These are phyloP conservation scores for Phytophthora pistaciae DNA, from an alignment of 352 stramenopile species.

Conservation along the genomic window DNA sequence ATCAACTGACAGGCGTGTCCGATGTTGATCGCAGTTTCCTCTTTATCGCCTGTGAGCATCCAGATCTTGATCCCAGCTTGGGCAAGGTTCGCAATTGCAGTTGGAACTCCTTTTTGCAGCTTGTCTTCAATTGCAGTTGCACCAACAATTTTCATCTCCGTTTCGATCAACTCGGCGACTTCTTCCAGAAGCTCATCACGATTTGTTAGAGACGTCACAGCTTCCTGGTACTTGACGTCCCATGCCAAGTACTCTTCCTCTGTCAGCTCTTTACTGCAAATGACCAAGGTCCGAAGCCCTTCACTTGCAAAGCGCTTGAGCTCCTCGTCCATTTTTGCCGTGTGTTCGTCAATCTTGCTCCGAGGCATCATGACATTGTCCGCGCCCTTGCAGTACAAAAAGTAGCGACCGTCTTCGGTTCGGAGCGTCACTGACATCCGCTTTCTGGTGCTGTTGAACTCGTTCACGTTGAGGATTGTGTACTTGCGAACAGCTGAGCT, in stretches of 20 bases:
- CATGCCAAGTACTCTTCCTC: conserved; percentile 71
- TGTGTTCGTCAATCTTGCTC: conserved; percentile 43
- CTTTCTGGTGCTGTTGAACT: conserved; percentile 96
- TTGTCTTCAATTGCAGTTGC: conserved; percentile 95
- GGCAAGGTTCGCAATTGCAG: conserved; percentile 87
- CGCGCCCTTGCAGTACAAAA: conserved; percentile 82
- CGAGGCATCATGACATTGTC: conserved; percentile 90
- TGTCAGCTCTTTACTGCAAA: conserved; percentile 69
- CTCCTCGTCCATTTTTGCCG: conserved; percentile 49
- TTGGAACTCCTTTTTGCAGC: conserved; percentile 90
- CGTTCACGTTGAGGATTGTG: conserved; percentile 82
- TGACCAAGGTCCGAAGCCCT: conserved; percentile 85
- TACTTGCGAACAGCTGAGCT: conserved; percentile 44
- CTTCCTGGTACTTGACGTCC: conserved; percentile 67
- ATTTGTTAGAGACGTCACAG: conserved; percentile 67
- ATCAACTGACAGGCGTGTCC: conserved; percentile 76
- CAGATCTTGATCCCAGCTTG: conserved; percentile 95
- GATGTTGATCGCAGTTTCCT: conserved; percentile 97
- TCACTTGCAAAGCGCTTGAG: conserved; percentile 85
- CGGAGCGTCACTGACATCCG: conserved; percentile 97
- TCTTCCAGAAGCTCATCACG: conserved; percentile 63
- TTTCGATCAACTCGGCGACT: conserved; percentile 69
- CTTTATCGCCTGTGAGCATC: conserved; percentile 96
- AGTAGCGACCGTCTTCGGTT: conserved; percentile 48
- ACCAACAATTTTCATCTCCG: conserved; percentile 86